Base-by-base conservation (phyloP, 441 rosid species). In the Erodium moschatum region DNA sequence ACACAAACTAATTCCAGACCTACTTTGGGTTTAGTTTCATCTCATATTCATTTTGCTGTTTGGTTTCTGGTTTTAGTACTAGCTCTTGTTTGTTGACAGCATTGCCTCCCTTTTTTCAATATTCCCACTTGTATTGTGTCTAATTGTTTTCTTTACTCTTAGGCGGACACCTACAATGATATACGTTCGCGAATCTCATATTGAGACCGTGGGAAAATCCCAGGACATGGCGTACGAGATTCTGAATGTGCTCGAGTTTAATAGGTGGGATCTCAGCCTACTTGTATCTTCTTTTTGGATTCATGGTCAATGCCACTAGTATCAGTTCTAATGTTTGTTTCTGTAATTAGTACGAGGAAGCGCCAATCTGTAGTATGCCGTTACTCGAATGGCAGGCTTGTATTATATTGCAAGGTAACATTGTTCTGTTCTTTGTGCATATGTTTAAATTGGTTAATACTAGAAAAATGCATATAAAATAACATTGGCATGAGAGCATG, bases 331-430 rank as follows among this genome's bases (percentile, higher is more conserved):
- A 68, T 74, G 66, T 66, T 70, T 70, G 61, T 66, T 80, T 74
- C 48, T 78, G 67, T 56, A 73, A 81, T 77, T 81, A 94, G 99
- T 84, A 90, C 96, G 9, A 84, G 99, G 82, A 94, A 91, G 87
- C 96, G 99, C 69, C 97, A 91, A 79, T 94, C 99, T 72, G 97
- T 94, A 79, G 92, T 94, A 70, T 94, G 99, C 73, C 89, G 96
- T 72, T 89, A 81, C 80, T 85, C 95, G 50, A 84, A 91, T 84
- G 97, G 97, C 21, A 87, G 97, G 78, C 96, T 94, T 73, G 91
- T 90, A 33, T 85, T 94, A 70, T 94, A 94, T 82, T 88, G 94
- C 82, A 94, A 94, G 97, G 99, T 94, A 84, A 80, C 70, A 15
- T 29, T 70, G 68, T 75, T 68, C 68, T 69, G 48, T 54, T 67